Evolutionary conservation across 257 asterid species (phyloP).

Genomic region (Leonotis leonurus): DNA sequence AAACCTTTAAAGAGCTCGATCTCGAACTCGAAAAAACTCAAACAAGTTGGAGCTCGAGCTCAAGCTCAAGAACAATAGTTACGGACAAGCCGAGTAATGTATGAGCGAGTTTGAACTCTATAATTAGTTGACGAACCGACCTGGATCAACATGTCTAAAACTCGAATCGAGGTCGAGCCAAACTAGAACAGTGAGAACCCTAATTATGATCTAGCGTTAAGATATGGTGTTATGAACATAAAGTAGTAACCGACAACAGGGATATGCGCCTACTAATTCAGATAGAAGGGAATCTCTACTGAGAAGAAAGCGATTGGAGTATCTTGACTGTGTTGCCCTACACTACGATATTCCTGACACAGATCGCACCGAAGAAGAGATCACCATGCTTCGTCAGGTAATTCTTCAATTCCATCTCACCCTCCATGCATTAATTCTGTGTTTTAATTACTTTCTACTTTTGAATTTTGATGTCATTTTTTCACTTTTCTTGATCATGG

Average conservation of each 20-base stretch:
- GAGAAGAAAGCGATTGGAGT: constrained; percentile 82
- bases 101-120: too few species aligned
- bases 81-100: too few species aligned
- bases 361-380: constrained; percentile 93
- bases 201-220: too few species aligned
- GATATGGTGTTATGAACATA: constrained; percentile 26
- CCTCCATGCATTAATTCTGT: not conserved
- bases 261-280: constrained; percentile 99
- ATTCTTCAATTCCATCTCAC: too few species aligned
- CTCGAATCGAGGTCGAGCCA: too few species aligned
- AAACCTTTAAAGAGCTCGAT: too few species aligned
- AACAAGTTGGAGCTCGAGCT: too few species aligned
- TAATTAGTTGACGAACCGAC: too few species aligned
- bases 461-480: not conserved
- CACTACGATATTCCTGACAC: constrained; percentile 77
- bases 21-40: too few species aligned
- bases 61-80: too few species aligned
- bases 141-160: too few species aligned
- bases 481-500: constrained; percentile 1
- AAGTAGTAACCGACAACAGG: constrained; percentile 84
- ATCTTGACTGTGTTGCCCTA: constrained; percentile 90
- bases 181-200: too few species aligned
- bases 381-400: constrained; percentile 96
- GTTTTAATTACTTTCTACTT: not conserved
- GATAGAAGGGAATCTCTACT: constrained; percentile 98